Conservation (phyloP, 768 basidiomycete genomes). For the Suillus paluster region DNA sequence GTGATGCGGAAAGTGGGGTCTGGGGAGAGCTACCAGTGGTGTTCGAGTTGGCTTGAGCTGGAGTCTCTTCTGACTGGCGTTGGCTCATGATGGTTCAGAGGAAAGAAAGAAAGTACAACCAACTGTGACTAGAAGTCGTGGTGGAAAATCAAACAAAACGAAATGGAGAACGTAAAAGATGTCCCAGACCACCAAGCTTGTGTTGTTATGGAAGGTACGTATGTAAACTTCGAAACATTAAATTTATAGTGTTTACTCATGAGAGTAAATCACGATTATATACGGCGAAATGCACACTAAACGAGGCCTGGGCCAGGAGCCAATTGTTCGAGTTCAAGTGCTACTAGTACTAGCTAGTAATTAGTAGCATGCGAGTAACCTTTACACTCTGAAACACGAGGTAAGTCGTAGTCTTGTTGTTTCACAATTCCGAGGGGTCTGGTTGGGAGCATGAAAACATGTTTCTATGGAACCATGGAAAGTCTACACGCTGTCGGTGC, state of each 20-base stretch:
- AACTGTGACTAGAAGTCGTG: constrained; percentile 7
- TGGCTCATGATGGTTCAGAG: constrained; percentile 29
- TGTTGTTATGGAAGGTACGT: constrained; percentile 12
- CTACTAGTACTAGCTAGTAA: neutral
- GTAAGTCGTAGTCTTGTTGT: neutral
- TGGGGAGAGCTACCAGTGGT: constrained; percentile 1
- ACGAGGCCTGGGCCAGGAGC: neutral
- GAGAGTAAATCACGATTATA: neutral
- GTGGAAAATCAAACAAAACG: constrained; percentile 11
- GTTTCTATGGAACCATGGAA: neutral
- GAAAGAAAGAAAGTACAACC: constrained; percentile 10
- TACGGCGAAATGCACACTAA: neutral
- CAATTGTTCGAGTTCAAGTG: neutral
- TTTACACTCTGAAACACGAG: neutral
- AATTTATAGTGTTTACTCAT: constrained; percentile 5
- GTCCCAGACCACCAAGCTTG: constrained; percentile 11
- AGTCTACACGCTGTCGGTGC: neutral
- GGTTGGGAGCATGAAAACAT: neutral
- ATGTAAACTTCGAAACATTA: constrained; percentile 7
- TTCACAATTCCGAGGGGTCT: neutral
- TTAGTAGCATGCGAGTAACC: neutral
- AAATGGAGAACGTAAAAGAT: constrained; percentile 32
- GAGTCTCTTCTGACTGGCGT: constrained; percentile 30
- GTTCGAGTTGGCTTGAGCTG: neutral
- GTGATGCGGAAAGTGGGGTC: constrained; percentile 12